Base-by-base conservation (phyloP, 495 filamentous ascomycete genomes). In the Xylaria venustula region DNA sequence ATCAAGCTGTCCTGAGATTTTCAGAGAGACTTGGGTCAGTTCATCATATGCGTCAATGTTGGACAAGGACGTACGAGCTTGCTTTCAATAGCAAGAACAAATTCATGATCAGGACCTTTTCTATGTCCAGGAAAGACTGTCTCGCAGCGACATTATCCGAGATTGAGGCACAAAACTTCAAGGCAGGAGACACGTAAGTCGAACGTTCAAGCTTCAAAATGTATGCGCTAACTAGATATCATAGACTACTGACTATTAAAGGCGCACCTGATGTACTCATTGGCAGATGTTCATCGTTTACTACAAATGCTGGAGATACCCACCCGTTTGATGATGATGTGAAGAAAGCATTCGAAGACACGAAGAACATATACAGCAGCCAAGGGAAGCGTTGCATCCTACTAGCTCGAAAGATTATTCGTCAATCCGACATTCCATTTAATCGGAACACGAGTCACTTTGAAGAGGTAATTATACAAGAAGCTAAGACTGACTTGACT, bases 11-110 rank as follows among this genome's bases (percentile, higher is more conserved):
- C 26, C 72, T 92, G 17, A 80, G 87, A 32, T 85, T 90, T 49
- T 82, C 86, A 0, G 87, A 90, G 66, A 75, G 73, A 11, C 71
- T 88, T 4, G 77, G 77, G 2, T 70, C 83, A 0, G 78, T 85
- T 1, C 57, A 76, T 9, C 75, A 83, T 17, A 66, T 86, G 5
- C 75, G 79, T 12, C 65, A 77, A 14, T 65, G 72, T 22, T 88
- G 83, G 79, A 77, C 79, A 37, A 84, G 79, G 40, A 77, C 83
- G 7, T 88, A 85, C 69, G 82, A 90, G 61, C 73, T 90, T 7
- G 85, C 85, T 0, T 91, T 92, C 75, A 92, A 91, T 69, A 87
- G 83, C 66, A 90, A 90, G 75, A 90, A 90, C 68, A 92, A 91
- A 67, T 91, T 83, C 70, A 90, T 89, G 86, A 78, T 89, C 50